Conservation (phyloP, 495 filamentous ascomycete species). For the Aspergillus leporis region DNA sequence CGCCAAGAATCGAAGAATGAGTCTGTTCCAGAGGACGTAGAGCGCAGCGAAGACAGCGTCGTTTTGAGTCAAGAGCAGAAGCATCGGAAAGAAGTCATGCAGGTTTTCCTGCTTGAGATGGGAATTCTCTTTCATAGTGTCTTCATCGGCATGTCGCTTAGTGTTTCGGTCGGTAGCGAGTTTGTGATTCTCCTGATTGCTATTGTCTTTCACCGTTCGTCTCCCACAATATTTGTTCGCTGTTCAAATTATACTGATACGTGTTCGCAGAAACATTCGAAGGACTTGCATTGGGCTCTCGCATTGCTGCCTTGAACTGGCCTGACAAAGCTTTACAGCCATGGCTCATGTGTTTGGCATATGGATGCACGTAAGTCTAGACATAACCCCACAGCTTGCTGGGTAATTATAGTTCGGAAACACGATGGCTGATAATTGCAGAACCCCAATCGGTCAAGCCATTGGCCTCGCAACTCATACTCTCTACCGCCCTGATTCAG, state of each 20-base stretch:
- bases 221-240: not conserved
- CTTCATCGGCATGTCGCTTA: slow-evolving; percentile 81
- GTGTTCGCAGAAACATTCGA: slow-evolving; percentile 54
- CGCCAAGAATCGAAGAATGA: slow-evolving; percentile 17
- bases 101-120: slow-evolving; percentile 72
- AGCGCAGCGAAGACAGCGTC: slow-evolving; percentile 19
- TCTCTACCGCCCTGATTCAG: slow-evolving; percentile 63
- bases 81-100: slow-evolving; percentile 46
- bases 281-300: slow-evolving; percentile 67
- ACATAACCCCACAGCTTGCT: not conserved
- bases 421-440: slow-evolving; percentile 35
- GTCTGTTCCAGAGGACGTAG: slow-evolving; percentile 20
- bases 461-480: slow-evolving; percentile 67
- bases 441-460: slow-evolving; percentile 80
- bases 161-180: slow-evolving; percentile 66
- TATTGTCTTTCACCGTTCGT: slow-evolving; percentile 69
- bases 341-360: slow-evolving; percentile 72
- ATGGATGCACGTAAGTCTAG: slow-evolving; percentile 53
- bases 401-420: not conserved
- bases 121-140: slow-evolving; percentile 81
- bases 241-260: slow-evolving; percentile 12
- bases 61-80: slow-evolving; percentile 25
- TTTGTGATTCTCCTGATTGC: slow-evolving; percentile 73
- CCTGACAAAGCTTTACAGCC: slow-evolving; percentile 47
- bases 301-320: slow-evolving; percentile 61